A percentile compares a stretch with the other conserved stretches of the same genome.
phyloP scores from a whole-genome alignment of 139 green algal species.

The Nannochloris sp. region DNA sequence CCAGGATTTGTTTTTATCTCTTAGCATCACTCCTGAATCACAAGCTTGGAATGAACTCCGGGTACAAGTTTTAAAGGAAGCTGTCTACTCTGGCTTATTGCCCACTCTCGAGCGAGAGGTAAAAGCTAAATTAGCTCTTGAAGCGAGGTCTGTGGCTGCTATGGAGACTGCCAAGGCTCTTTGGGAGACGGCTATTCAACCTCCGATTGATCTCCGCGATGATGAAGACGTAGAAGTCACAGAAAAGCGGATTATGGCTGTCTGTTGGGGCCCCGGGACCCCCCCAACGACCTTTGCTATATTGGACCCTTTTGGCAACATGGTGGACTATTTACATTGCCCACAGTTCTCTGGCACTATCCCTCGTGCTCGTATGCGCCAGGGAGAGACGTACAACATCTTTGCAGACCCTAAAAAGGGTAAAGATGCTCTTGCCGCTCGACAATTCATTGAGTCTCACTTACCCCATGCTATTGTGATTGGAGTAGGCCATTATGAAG shows the following conservation, averaged over 20 bases:
- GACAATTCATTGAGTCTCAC: constrained; percentile 66
- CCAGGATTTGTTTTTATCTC: constrained; percentile 21
- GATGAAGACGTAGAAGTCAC: constrained; percentile 31
- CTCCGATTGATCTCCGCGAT: constrained; percentile 18
- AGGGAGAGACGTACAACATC: constrained; percentile 24
- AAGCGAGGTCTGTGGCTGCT: constrained; percentile 17
- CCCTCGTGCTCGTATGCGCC: not conserved
- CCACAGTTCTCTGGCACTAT: constrained; percentile 15
- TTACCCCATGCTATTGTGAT: constrained; percentile 75
- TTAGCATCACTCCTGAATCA: constrained; percentile 12
- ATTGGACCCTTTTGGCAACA: constrained; percentile 38
- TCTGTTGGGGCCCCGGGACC: constrained; percentile 52
- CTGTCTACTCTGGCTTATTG: constrained; percentile 37
- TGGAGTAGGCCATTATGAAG: constrained; percentile 44
- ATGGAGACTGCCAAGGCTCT: constrained; percentile 21
- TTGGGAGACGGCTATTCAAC: constrained; percentile 39
- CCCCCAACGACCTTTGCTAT: constrained; percentile 65
- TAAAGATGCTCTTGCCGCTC: constrained; percentile 35
- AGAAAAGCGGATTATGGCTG: constrained; percentile 55
- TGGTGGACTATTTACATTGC: constrained; percentile 34
- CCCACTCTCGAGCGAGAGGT: constrained; percentile 50
- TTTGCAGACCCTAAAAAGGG: constrained; percentile 43
- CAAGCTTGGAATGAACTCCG: constrained; percentile 59
- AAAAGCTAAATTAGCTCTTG: constrained; percentile 13
- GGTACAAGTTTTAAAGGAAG: constrained; percentile 41